These are phyloP conservation scores for Solanum chilense DNA, from an alignment of 257 asterid genomes.

Conservation along the genomic window DNA sequence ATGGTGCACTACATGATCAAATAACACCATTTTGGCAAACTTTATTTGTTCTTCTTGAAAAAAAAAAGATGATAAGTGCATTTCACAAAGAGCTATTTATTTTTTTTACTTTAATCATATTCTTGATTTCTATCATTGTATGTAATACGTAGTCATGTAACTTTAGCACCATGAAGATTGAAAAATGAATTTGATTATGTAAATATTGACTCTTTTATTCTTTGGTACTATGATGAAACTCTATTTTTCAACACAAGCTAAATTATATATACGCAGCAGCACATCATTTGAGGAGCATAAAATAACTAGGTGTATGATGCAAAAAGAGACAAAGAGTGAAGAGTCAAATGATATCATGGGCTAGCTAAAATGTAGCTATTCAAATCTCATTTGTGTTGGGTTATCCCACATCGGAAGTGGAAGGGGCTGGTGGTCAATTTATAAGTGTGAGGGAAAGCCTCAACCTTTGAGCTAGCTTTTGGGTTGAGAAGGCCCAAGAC, in stretches of 20 bases:
- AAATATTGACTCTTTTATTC: not conserved
- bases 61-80: not conserved
- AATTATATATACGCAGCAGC: not conserved
- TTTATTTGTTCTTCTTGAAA: not conserved
- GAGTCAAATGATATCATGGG: not conserved
- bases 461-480: too few relatives aligned
- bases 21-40: not conserved
- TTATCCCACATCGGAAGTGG: too few relatives aligned
- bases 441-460: too few relatives aligned
- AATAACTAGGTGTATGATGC: not conserved
- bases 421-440: too few relatives aligned
- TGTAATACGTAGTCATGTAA: slow-evolving; percentile 4
- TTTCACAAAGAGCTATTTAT: not conserved
- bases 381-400: not conserved
- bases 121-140: not conserved
- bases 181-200: not conserved
- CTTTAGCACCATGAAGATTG: slow-evolving; percentile 1
- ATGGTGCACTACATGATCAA: not conserved
- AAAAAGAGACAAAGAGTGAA: not conserved
- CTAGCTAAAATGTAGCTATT: not conserved
- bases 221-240: not conserved
- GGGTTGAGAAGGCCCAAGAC: too few relatives aligned
- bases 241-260: not conserved
- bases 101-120: not conserved
- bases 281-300: not conserved